Conservation (phyloP, 768 basidiomycete species). For the Pulveroboletus sp. region DNA sequence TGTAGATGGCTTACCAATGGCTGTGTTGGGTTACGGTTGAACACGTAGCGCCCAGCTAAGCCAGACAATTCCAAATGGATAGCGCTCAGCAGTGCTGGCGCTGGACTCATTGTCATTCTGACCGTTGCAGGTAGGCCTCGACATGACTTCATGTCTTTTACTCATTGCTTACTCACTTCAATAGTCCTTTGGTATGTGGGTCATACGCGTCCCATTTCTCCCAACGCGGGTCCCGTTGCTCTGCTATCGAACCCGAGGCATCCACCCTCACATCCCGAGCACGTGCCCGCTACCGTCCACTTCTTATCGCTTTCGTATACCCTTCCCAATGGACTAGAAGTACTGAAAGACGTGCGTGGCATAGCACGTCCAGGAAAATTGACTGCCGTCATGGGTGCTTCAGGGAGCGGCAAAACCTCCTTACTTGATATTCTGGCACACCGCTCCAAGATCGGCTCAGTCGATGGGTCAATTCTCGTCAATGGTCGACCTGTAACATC, state of each 20-base stretch:
- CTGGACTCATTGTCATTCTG: slow-evolving; percentile 67
- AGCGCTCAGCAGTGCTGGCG: slow-evolving; percentile 77
- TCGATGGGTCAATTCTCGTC: slow-evolving; percentile 69
- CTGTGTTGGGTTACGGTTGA: background rate
- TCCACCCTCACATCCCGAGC: slow-evolving; percentile 64
- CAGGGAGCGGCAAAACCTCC: slow-evolving; percentile 94
- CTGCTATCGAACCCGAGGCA: slow-evolving; percentile 72
- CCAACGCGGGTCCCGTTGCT: slow-evolving; percentile 65
- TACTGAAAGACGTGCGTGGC: slow-evolving; percentile 81
- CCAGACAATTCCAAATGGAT: slow-evolving; percentile 82
- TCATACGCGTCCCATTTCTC: slow-evolving; percentile 43
- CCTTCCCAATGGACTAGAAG: slow-evolving; percentile 52
- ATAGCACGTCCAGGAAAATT: slow-evolving; percentile 84
- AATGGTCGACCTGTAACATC: slow-evolving; percentile 79
- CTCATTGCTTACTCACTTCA: background rate
- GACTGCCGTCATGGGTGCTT: slow-evolving; percentile 95
- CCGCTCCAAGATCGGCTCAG: slow-evolving; percentile 77
- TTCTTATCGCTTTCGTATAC: slow-evolving; percentile 82
- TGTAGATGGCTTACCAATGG: background rate
- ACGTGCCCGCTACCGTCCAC: slow-evolving; percentile 91
- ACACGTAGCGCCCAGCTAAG: slow-evolving; percentile 60
- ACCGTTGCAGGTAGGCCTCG: slow-evolving; percentile 51
- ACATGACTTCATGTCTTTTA: background rate
- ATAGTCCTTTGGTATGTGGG: slow-evolving; percentile 90
- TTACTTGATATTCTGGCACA: slow-evolving; percentile 93